phyloP scores from a whole-genome alignment of 2,329 filamentous ascomycete genomes.

The Fusarium neocosmosporiellum region DNA sequence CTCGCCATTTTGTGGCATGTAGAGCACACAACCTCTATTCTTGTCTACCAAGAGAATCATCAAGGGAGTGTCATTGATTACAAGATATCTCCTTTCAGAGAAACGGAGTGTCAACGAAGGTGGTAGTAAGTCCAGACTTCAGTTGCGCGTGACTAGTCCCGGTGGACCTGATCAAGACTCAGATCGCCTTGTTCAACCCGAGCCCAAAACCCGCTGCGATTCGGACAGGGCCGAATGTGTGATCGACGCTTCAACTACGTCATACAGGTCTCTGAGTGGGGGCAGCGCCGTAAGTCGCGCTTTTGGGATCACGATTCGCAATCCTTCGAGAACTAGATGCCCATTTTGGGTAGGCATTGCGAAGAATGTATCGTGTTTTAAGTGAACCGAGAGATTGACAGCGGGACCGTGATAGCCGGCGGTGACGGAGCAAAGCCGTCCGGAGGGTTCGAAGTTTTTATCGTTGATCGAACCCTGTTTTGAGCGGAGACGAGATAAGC shows the following conservation, averaged over 20 bases:
- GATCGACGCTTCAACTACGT: not conserved
- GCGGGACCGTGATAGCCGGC: not conserved
- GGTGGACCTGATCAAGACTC: rapidly evolving
- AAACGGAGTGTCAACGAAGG: no score
- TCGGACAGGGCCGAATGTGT: not conserved
- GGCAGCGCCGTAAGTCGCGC: not conserved
- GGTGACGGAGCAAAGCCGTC: not conserved
- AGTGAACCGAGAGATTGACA: not conserved
- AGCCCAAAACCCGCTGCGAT: not conserved
- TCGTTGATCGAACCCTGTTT: not conserved
- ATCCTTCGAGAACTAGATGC: not conserved
- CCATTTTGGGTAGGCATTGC: not conserved
- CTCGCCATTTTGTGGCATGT: no score
- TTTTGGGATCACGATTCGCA: not conserved
- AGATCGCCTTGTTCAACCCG: not conserved
- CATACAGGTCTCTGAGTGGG: not conserved
- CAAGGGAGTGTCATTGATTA: no score
- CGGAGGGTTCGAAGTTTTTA: not conserved
- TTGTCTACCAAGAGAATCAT: no score
- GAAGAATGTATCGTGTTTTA: not conserved
- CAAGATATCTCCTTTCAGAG: no score
- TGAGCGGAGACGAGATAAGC: not conserved
- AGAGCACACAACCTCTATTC: no score
- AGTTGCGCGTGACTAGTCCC: not conserved
- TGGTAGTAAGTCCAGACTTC: no score